Evolutionary conservation across 768 basidiomycete species (phyloP).

Genomic region (Pulveroboletus ravenelii): DNA sequence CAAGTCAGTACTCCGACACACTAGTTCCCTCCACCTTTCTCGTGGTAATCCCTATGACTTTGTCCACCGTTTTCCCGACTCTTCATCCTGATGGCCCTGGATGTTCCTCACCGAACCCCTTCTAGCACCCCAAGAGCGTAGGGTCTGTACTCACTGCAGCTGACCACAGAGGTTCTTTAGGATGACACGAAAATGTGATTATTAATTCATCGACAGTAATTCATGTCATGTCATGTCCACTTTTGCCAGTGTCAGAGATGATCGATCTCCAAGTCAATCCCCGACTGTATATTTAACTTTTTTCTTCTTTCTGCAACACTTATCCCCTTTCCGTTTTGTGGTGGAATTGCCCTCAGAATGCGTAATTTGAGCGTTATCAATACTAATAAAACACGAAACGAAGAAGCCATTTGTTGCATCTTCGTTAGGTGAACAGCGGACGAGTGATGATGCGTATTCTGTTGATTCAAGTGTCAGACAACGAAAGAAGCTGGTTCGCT

Average conservation of each 20-base stretch:
- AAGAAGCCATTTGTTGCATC: conserved; percentile 97
- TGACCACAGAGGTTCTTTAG: conserved; percentile 32
- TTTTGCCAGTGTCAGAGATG: background rate
- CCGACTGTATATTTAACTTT: conserved; percentile 12
- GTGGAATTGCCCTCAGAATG: conserved; percentile 2
- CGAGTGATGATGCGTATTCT: conserved; percentile 56
- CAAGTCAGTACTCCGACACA: conserved; percentile 46
- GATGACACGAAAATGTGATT: conserved; percentile 23
- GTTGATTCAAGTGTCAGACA: background rate
- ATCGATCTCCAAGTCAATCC: background rate
- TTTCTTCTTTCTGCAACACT: conserved; percentile 18
- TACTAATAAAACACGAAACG: conserved; percentile 79
- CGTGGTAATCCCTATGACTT: conserved; percentile 27
- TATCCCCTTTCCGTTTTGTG: conserved; percentile 25
- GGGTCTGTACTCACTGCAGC: conserved; percentile 33
- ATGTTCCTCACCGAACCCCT: conserved; percentile 16
- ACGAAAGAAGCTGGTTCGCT: background rate
- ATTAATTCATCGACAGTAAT: conserved; percentile 27
- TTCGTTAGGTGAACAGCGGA: conserved; percentile 75
- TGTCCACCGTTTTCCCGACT: conserved; percentile 14
- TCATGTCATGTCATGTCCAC: conserved; percentile 9
- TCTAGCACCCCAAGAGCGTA: conserved; percentile 23
- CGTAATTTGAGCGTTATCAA: background rate
- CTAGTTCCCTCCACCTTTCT: conserved; percentile 16
- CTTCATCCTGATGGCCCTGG: conserved; percentile 11